These are phyloP conservation scores for Papiliotrema laurentii DNA, from an alignment of 1,284 basidiomycete genomes.

Conservation along the genomic window DNA sequence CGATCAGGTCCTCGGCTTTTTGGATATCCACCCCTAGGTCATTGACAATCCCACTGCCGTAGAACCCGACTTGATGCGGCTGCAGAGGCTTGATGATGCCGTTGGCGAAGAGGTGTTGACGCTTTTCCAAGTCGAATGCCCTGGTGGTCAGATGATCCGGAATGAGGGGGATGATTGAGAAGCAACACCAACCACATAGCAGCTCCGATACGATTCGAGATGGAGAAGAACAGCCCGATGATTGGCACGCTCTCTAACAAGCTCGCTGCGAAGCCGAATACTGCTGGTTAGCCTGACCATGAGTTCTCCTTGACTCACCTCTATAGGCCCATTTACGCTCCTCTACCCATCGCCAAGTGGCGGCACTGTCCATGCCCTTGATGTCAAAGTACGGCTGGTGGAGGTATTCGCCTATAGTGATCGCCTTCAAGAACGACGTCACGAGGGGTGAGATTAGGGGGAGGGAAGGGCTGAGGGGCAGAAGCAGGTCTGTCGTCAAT, in stretches of 20 bases:
- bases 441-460: conserved; percentile 66
- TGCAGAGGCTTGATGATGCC: conserved; percentile 42
- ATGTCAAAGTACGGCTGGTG: conserved; percentile 73
- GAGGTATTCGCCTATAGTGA: conserved; percentile 64
- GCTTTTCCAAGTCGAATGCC: conserved; percentile 63
- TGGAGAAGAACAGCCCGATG: conserved; percentile 68
- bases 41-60: conserved; percentile 32
- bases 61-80: conserved; percentile 34
- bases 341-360: conserved; percentile 70
- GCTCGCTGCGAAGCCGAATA: conserved; percentile 74
- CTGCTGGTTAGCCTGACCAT: conserved; percentile 45
- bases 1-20: conserved; percentile 29
- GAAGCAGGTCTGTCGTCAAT: conserved; percentile 56
- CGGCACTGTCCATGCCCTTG: conserved; percentile 68
- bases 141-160: conserved; percentile 13
- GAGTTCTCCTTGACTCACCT: conserved; percentile 48
- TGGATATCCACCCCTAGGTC: conserved; percentile 37
- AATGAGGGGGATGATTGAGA: neutral
- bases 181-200: conserved; percentile 66
- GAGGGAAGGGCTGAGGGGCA: conserved; percentile 61
- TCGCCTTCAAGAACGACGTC: conserved; percentile 62
- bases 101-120: conserved; percentile 60
- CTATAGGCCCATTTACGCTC: conserved; percentile 84
- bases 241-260: conserved; percentile 73
- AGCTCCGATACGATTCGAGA: conserved; percentile 79